Conservation (phyloP, 2,329 filamentous ascomycete genomes). For the Colletotrichum sp. region DNA sequence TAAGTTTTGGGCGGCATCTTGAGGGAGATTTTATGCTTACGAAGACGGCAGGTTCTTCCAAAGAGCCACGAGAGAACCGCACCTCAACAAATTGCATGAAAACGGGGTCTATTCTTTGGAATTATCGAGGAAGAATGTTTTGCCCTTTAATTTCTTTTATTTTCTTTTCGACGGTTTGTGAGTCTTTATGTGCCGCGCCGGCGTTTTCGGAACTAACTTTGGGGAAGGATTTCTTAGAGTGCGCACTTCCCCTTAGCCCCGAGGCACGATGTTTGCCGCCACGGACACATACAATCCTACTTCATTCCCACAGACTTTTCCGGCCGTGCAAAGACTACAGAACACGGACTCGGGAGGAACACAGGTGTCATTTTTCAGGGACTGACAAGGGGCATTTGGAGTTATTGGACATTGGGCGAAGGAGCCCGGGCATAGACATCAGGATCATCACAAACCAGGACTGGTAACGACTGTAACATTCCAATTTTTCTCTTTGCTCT, state of each 20-base stretch:
- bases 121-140: not conserved
- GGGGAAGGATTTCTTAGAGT: not conserved
- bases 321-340: not conserved
- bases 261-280: not conserved
- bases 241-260: not conserved
- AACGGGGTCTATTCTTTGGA: not conserved
- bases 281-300: not conserved
- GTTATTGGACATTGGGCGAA: not conserved
- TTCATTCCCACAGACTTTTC: not conserved
- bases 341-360: not conserved
- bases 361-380: too few relatives aligned
- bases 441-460: not conserved
- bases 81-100: not conserved
- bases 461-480: slow-evolving; percentile 19
- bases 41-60: not conserved
- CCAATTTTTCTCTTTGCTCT: slow-evolving; percentile 11
- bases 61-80: not conserved
- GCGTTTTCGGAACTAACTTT: not conserved
- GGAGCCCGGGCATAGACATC: not conserved
- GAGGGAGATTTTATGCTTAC: not conserved
- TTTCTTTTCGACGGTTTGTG: not conserved
- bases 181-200: not conserved
- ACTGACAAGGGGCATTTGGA: not conserved
- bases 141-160: not conserved
- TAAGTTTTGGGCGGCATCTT: not conserved